Evolutionary conservation across 176 grass and related monocot genomes (phyloP).

Genomic region (Alopecurus myosuroides): DNA sequence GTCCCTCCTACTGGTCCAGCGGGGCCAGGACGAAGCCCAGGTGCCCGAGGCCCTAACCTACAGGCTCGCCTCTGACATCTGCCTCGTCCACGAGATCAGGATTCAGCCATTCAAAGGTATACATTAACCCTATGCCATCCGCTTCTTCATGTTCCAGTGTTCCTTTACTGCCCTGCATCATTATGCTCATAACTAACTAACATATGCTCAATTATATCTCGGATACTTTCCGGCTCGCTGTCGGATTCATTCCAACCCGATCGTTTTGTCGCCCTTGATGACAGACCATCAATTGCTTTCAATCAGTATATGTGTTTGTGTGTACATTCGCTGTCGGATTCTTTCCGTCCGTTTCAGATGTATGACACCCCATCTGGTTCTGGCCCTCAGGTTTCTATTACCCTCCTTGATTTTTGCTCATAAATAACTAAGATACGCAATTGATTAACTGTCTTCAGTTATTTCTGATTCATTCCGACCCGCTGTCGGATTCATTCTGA

Average conservation of each 20-base stretch:
- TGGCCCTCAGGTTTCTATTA: no score
- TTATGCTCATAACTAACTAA: background rate
- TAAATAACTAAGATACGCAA: no score
- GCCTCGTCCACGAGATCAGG: conserved; percentile 60
- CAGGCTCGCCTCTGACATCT: conserved; percentile 45
- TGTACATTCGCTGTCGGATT: no score
- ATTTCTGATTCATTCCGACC: background rate
- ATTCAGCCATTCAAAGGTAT: conserved; percentile 67
- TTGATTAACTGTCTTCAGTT: background rate
- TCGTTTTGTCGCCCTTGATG: no score
- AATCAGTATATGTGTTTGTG: no score
- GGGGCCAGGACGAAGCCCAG: conserved; percentile 36
- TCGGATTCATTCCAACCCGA: background rate
- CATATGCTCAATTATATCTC: background rate
- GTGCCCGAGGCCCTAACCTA: conserved; percentile 64
- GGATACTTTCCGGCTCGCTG: background rate
- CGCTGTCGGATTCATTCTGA: background rate
- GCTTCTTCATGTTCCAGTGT: no score
- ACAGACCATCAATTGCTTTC: no score
- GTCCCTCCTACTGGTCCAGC: conserved; percentile 93
- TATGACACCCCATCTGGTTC: no score
- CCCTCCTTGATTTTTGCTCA: background rate
- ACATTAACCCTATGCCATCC: no score
- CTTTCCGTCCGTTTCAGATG: no score
- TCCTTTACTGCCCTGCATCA: background rate